Percentiles rank a stretch among this genome's conserved stretches.
Conservation (phyloP, 179 eudicot species). For the Spergularia azorica region DNA sequence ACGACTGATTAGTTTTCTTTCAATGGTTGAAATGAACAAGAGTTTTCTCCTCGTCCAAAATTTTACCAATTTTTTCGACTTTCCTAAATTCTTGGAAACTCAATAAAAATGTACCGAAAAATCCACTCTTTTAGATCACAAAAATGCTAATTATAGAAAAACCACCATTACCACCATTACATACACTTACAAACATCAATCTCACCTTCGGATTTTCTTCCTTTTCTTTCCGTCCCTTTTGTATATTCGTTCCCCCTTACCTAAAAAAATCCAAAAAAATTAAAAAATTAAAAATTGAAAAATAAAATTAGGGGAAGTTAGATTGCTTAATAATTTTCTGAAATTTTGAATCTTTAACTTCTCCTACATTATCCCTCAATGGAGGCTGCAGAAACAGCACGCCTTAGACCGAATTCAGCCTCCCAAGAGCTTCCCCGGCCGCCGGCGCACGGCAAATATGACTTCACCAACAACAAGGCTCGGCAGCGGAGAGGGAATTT, state of each 20-base stretch:
- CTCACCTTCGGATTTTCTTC: slow-evolving; percentile 14
- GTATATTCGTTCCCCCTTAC: background rate
- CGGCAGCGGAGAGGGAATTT: slow-evolving; percentile 6
- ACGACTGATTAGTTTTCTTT: background rate
- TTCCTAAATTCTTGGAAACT: slow-evolving; percentile 28
- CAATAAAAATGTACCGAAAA: slow-evolving; percentile 13
- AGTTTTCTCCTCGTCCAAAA: background rate
- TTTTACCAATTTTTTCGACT: slow-evolving; percentile 17
- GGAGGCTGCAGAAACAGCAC: slow-evolving; percentile 22
- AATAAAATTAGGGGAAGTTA: background rate
- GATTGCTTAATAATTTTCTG: background rate
- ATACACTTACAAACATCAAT: slow-evolving; percentile 25
- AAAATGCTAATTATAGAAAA: slow-evolving; percentile 28
- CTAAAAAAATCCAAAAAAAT: background rate
- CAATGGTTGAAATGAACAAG: slow-evolving; percentile 26
- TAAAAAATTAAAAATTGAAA: background rate
- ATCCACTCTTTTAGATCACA: slow-evolving; percentile 18
- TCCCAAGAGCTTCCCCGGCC: slow-evolving; percentile 31
- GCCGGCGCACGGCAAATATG: slow-evolving; percentile 32
- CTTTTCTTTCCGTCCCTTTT: background rate
- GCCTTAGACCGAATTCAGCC: slow-evolving; percentile 13
- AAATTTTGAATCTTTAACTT: background rate
- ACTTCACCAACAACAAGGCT: slow-evolving; percentile 18
- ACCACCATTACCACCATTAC: slow-evolving; percentile 5
- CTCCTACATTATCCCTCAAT: background rate